Base-by-base conservation (phyloP, 2,329 filamentous ascomycete species). In the Ophiostoma triangulosporum region DNA sequence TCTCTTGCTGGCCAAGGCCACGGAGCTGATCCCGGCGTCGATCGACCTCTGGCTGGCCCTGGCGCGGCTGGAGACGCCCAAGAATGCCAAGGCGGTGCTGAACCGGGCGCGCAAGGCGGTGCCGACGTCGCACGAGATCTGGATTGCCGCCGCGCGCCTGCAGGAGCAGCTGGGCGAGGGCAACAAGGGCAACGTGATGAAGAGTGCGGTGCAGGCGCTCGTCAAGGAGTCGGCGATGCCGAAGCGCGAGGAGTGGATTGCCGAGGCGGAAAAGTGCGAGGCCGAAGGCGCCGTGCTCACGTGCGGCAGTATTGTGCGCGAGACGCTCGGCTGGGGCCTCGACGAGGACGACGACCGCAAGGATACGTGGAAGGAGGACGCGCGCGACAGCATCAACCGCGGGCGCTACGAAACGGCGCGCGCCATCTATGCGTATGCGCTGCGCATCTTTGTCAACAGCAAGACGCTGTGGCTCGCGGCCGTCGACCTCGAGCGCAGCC, bases 321-420 rank as follows among this genome's bases (percentile, higher is more conserved):
- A 96, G 64, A 98, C 93, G 0, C 77, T 98, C 0, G 91, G 90
- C 15, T 98, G 88, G 83, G 81, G 86, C 3, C 72, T 98, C 33
- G 93, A 97, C 60, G 91, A 97, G 67, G 90, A 97, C 61, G 93
- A 98, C 61, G 91, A 97, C 64, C 83, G 93, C 27, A 95, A 94
- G 66, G 88, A 95, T 59, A 88, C 89, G 14, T 98, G 91, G 89
- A 84, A 91, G 72, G 88, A 96, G 60, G 94, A 98, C 64, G 91
- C 91, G 0, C 88, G 84, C 63, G 75, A 78, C 15, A 88, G 87
- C 62, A 90, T 89, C 64, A 82, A 81, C 55, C 76, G 89, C 56
- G 90, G 86, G 43, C 86, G 77, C 63, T 96, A 89, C 63, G 88
- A 89, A 65, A 97, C 93, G 1, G 91, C 93, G 1, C 77, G 91